Conservation (phyloP, 306 rosid species). For the Medicago arabica region DNA sequence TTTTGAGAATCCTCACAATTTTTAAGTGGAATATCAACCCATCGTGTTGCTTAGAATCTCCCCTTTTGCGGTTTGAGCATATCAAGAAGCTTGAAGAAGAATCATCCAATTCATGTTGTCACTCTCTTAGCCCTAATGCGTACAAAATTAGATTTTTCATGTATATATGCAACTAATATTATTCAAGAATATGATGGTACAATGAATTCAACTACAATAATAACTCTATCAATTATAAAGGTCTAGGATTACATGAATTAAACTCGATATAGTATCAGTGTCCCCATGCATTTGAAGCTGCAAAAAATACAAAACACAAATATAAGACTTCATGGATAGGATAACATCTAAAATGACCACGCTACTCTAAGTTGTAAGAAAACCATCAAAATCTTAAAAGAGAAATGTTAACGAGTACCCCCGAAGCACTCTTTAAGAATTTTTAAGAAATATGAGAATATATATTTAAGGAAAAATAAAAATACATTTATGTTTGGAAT, state of each 20-base stretch:
- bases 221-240: background rate
- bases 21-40: too few relatives aligned
- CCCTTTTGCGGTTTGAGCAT: too few relatives aligned
- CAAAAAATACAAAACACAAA: slow-evolving; percentile 16
- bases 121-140: too few relatives aligned
- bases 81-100: too few relatives aligned
- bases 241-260: background rate
- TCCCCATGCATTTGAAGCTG: slow-evolving; percentile 70
- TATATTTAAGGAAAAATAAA: background rate
- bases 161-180: background rate
- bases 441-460: too few relatives aligned
- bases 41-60: too few relatives aligned
- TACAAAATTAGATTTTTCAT: background rate
- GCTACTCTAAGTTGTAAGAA: background rate
- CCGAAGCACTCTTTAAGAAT: too few relatives aligned
- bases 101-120: too few relatives aligned
- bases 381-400: background rate
- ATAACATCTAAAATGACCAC: background rate
- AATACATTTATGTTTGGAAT: background rate
- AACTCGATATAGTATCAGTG: background rate
- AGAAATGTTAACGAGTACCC: too few relatives aligned
- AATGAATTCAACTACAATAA: background rate
- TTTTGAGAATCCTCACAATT: too few relatives aligned
- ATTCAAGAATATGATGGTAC: background rate
- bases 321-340: too few relatives aligned